Base-by-base conservation (phyloP, 2,329 filamentous ascomycete species). In the Fragosphaeria purpurea region DNA sequence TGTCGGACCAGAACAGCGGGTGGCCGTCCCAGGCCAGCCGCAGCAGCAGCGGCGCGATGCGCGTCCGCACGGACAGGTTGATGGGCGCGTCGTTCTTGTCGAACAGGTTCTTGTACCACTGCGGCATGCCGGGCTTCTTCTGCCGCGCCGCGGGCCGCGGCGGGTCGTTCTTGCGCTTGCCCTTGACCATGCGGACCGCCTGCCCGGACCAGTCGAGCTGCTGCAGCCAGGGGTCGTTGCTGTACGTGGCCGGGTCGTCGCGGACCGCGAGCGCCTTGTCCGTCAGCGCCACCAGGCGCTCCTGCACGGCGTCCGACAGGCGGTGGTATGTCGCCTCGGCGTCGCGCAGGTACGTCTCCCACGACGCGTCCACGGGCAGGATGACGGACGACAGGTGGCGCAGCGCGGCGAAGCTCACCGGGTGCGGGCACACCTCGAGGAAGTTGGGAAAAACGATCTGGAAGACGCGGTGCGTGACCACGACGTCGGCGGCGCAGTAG, bases 151-250 rank as follows among this genome's bases (percentile, higher is more conserved):
- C 85, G 34, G 85, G 88, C 43, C 88, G 75, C 2, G 86, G 85
- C 9, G 85, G 82, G 50, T 94, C 88, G 8, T 71, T 74, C 65
- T 95, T 96, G 67, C 86, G 90, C 70, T 93, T 96, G 4, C 84
- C 86, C 64, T 96, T 97, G 30, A 82, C 83, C 86, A 91, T 93
- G 63, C 80, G 90, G 55, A 95, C 76, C 64, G 95, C 88, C 66
- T 97, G 90, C 4, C 88, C 88, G 1, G 87, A 86, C 93, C 93
- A 98, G 70, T 98, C 90, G 48, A 98, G 77, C 70, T 98, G 93
- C 56, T 77, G 78, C 61, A 98, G 67, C 94, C 94, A 98, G 5
- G 90, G 88, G 61, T 98, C 91, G 41, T 77, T 83, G 50, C 73
- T 70, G 70, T 88, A 95, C 44, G 82, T 73, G 31, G 83, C 76